phyloP scores from a whole-genome alignment of 306 rosid genomes.

The Trifolium fragiferum region DNA sequence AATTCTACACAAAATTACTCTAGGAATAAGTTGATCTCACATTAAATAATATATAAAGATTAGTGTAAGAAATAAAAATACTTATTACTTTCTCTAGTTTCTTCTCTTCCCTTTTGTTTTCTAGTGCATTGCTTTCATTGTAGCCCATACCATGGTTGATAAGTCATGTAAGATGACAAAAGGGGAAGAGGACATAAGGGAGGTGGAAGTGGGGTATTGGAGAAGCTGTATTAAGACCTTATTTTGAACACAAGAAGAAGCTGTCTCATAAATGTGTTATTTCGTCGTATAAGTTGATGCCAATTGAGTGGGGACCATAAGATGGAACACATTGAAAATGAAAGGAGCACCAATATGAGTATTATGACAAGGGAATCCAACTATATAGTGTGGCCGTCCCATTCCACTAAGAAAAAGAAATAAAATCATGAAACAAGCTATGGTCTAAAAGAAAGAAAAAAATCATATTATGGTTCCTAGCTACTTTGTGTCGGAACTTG shows the following conservation, averaged over 20 bases:
- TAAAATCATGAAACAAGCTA: constrained; percentile 7
- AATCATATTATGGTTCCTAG: constrained; percentile 37
- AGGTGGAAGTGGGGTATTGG: background rate
- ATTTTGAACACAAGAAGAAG: constrained; percentile 3
- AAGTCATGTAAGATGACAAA: constrained; percentile 40
- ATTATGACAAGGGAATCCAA: constrained; percentile 47
- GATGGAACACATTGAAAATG: constrained; percentile 38
- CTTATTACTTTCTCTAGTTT: background rate
- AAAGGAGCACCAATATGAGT: constrained; percentile 21
- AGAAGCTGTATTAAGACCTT: constrained; percentile 24
- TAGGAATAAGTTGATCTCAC: no score
- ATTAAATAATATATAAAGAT: background rate
- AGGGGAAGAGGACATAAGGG: constrained; percentile 10
- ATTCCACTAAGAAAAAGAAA: constrained; percentile 34
- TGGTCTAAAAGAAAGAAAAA: constrained; percentile 10
- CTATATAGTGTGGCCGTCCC: constrained; percentile 30
- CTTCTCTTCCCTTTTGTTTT: constrained; percentile 3
- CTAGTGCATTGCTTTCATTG: constrained; percentile 30
- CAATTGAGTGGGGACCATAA: constrained; percentile 37
- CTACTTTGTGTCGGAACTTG: constrained; percentile 38
- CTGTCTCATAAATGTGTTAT: constrained; percentile 43
- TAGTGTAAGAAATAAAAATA: constrained; percentile 3
- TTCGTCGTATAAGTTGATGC: constrained; percentile 49
- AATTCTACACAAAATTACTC: no score
- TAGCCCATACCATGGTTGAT: constrained; percentile 18